Percentiles rank a stretch among this genome's conserved stretches.
Conservation (phyloP, 371 early-diverging fungal species). For the Capniomyces stellatus region DNA sequence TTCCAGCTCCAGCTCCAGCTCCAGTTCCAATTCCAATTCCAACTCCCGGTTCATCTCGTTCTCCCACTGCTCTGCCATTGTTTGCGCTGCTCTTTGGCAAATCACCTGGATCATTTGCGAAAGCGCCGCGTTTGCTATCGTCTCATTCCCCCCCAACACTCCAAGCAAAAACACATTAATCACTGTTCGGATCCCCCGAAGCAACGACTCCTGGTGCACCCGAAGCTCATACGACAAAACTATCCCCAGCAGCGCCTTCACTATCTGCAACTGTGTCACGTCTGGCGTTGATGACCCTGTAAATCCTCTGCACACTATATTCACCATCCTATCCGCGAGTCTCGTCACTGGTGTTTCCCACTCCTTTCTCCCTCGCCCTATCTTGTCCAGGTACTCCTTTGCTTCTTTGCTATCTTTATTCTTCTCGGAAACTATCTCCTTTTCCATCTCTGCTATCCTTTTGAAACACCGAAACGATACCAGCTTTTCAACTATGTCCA, state of each 20-base stretch:
- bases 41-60: too few relatives aligned
- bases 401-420: slow-evolving; percentile 43
- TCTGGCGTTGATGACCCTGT: slow-evolving; percentile 16
- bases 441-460: slow-evolving; percentile 38
- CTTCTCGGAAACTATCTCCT: slow-evolving; percentile 53
- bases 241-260: slow-evolving; percentile 63
- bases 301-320: slow-evolving; percentile 12
- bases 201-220: slow-evolving; percentile 55
- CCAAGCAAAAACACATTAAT: slow-evolving; percentile 53
- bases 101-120: slow-evolving; percentile 79
- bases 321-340: slow-evolving; percentile 12
- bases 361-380: neutral
- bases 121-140: slow-evolving; percentile 68
- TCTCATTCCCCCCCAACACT: slow-evolving; percentile 54
- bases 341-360: neutral
- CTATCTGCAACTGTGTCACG: slow-evolving; percentile 16
- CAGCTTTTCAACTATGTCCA: slow-evolving; percentile 57
- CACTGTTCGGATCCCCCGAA: slow-evolving; percentile 61
- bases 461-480: slow-evolving; percentile 50
- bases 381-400: neutral
- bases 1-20: too few relatives aligned
- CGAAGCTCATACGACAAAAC: slow-evolving; percentile 46
- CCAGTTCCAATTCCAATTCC: too few relatives aligned
- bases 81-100: slow-evolving; percentile 36
- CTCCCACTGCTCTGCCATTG: slow-evolving; percentile 5